phyloP scores from a whole-genome alignment of 1,139 yeast species.

The Sugiyamaella neomexicana region DNA sequence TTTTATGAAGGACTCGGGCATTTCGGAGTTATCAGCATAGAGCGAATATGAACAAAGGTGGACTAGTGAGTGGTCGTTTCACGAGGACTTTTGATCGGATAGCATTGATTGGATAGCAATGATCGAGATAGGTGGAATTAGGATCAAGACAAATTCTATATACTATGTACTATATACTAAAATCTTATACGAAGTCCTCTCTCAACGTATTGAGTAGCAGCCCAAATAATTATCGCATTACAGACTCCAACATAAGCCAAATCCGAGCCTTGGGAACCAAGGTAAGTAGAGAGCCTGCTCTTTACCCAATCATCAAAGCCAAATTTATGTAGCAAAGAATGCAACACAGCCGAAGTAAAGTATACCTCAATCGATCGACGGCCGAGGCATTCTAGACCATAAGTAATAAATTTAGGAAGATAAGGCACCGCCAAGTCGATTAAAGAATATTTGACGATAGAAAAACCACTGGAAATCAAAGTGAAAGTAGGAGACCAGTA shows the following conservation, averaged over 20 bases:
- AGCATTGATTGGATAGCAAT: too few species aligned
- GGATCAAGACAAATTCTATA: neutral
- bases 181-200: constrained; percentile 25
- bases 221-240: constrained; percentile 29
- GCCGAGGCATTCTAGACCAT: constrained; percentile 34
- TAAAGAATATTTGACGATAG: constrained; percentile 36
- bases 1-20: neutral
- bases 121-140: too few species aligned
- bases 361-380: constrained; percentile 37
- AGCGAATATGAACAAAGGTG: neutral
- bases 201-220: constrained; percentile 29
- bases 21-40: neutral
- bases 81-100: too few species aligned
- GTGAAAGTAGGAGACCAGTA: constrained; percentile 43
- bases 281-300: constrained; percentile 20
- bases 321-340: constrained; percentile 21
- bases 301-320: constrained; percentile 22
- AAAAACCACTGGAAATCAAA: constrained; percentile 37
- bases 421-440: constrained; percentile 30
- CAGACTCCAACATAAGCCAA: constrained; percentile 23
- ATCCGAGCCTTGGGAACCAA: constrained; percentile 31
- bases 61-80: neutral
- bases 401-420: constrained; percentile 30
- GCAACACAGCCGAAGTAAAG: constrained; percentile 32
- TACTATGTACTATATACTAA: neutral